phyloP scores from a whole-genome alignment of 2,329 filamentous ascomycete genomes.

The Calonectria henricotiae region DNA sequence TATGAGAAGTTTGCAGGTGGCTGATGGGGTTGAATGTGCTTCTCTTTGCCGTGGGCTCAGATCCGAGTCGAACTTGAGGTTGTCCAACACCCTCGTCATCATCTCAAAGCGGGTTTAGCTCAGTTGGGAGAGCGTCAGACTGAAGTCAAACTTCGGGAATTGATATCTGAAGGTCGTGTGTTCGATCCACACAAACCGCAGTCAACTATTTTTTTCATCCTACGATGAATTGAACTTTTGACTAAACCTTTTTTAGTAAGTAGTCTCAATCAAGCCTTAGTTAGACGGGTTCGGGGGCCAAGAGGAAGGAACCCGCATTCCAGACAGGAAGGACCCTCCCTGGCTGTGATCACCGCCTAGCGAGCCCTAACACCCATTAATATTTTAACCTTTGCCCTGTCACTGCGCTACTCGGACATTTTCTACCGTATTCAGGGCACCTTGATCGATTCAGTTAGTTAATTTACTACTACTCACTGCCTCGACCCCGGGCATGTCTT shows the following conservation, averaged over 20 bases:
- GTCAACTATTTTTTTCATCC: not conserved
- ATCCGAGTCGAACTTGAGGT: not conserved
- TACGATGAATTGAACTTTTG: too few relatives aligned
- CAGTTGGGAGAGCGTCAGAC: slow-evolving; percentile 23
- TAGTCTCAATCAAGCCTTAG: too few relatives aligned
- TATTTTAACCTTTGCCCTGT: not conserved
- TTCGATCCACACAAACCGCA: slow-evolving; percentile 24
- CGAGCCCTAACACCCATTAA: slow-evolving; percentile 2
- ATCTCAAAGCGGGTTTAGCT: slow-evolving; percentile 23
- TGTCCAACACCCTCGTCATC: not conserved
- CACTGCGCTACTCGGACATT: not conserved
- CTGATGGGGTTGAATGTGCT: too few relatives aligned
- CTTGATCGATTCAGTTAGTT: not conserved
- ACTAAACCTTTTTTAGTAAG: not conserved
- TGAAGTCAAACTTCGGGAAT: slow-evolving; percentile 10
- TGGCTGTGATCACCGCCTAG: not conserved
- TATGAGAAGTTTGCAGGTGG: not conserved
- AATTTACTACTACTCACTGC: not conserved
- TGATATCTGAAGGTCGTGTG: slow-evolving; percentile 21
- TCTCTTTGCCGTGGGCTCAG: not conserved
- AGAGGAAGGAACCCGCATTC: not conserved
- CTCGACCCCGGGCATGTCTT: not conserved
- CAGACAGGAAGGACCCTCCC: not conserved
- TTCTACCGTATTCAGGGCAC: not conserved
- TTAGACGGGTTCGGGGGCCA: not conserved